Conservation (phyloP, 2,329 filamentous ascomycete genomes). For the Aspergillus pseudotamarii region DNA sequence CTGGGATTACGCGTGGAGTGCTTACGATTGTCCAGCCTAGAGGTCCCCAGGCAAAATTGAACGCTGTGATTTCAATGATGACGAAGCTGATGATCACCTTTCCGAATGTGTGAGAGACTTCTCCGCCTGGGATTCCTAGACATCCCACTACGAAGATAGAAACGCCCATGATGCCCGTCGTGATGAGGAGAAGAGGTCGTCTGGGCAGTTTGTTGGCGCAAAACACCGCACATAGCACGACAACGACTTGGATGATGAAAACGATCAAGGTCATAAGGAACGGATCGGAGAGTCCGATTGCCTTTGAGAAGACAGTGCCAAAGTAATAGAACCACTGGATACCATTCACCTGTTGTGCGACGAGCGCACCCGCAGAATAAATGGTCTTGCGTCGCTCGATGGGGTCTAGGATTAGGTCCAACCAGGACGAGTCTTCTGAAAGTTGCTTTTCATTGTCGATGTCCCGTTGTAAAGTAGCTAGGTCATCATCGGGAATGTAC, state of each 20-base stretch:
- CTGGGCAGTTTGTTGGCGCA: conserved; percentile 4
- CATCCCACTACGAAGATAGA: conserved; percentile 6
- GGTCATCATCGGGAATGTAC: neutral
- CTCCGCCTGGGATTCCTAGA: neutral
- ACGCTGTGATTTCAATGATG: conserved; percentile 4
- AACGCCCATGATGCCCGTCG: neutral
- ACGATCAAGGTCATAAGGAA: conserved; percentile 3
- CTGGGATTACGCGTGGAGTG: neutral
- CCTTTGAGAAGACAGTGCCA: conserved; percentile 5
- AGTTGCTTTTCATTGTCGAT: neutral
- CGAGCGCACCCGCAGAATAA: neutral
- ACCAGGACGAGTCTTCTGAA: neutral
- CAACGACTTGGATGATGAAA: conserved; percentile 5
- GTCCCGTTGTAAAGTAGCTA: neutral
- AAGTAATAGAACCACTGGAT: conserved; percentile 6
- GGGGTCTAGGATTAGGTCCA: neutral
- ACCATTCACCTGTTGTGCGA: conserved; percentile 3
- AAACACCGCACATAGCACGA: neutral
- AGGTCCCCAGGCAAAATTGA: conserved; percentile 7
- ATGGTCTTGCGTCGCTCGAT: conserved; percentile 5
- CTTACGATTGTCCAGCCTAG: neutral
- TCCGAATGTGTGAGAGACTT: neutral
- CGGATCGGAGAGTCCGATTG: neutral
- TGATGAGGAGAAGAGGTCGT: neutral
- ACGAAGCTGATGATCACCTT: conserved; percentile 3